A percentile compares a stretch with the other conserved stretches of the same genome.
phyloP scores from a whole-genome alignment of 78 protist genomes.

The Emiliania huxleyi region DNA sequence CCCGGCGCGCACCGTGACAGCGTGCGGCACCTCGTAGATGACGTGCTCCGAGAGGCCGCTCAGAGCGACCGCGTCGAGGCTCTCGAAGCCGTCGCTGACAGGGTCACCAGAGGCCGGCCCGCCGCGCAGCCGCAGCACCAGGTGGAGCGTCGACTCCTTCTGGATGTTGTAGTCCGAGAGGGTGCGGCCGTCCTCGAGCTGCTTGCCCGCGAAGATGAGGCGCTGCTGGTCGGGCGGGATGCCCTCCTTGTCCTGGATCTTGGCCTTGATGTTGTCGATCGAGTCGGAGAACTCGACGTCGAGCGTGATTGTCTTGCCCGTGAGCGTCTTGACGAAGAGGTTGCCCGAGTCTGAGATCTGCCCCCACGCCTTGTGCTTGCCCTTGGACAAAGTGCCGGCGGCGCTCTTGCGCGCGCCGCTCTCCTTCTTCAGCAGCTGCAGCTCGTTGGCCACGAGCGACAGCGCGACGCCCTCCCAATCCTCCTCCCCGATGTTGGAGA shows the following conservation, averaged over 20 bases:
- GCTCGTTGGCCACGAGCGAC: neutral
- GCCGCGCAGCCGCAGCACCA: slow-evolving; percentile 38
- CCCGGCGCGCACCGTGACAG: neutral
- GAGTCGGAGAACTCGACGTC: slow-evolving; percentile 57
- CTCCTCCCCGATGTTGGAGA: neutral
- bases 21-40: neutral
- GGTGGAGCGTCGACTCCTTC: slow-evolving; percentile 38
- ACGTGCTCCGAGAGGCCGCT: neutral
- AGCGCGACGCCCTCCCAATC: slow-evolving; percentile 11
- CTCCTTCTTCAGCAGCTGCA: neutral
- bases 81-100: neutral
- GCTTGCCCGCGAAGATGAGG: slow-evolving; percentile 71
- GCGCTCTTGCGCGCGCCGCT: neutral
- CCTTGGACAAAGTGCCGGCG: neutral
- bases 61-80: neutral
- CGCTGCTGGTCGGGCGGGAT: slow-evolving; percentile 77
- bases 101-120: neutral
- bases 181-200: slow-evolving; percentile 73
- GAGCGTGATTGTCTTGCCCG: slow-evolving; percentile 80
- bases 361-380: neutral
- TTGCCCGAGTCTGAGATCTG: no score
- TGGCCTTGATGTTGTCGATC: slow-evolving; percentile 43
- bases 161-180: slow-evolving; percentile 55
- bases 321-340: slow-evolving; percentile 80
- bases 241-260: slow-evolving; percentile 66